These are phyloP conservation scores for Mortierella sp. DNA, from an alignment of 371 early-diverging fungal genomes.

Conservation along the genomic window DNA sequence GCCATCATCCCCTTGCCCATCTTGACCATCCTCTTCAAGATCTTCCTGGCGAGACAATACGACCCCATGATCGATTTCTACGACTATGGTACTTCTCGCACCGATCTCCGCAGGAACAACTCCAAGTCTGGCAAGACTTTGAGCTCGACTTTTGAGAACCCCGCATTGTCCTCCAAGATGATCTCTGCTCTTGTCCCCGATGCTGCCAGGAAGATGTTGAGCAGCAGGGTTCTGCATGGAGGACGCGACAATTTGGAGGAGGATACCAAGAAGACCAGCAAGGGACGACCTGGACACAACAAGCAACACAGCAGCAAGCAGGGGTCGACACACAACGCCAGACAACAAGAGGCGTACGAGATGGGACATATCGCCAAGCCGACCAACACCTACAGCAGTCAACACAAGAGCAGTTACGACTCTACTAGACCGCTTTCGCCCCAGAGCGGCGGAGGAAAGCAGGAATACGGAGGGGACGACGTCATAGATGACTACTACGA, in stretches of 20 bases:
- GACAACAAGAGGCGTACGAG: conserved; percentile 25
- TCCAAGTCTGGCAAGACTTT: conserved; percentile 21
- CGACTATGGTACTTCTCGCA: conserved; percentile 48
- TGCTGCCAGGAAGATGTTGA: conserved; percentile 48
- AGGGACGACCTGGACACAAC: conserved; percentile 9
- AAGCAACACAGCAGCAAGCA: conserved; percentile 7
- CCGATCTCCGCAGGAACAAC: conserved; percentile 31
- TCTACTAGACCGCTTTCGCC: conserved; percentile 20
- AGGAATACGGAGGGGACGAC: conserved; percentile 26
- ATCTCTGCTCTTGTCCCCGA: conserved; percentile 51
- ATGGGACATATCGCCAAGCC: conserved; percentile 35
- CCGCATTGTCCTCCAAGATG: conserved; percentile 32
- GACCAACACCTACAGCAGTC: conserved; percentile 1
- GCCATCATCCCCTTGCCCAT: conserved; percentile 73
- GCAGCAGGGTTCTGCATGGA: conserved; percentile 40
- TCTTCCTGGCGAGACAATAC: conserved; percentile 62
- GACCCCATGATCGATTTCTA: conserved; percentile 69
- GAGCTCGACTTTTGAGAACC: conserved; percentile 50
- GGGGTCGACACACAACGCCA: neutral
- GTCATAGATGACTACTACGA: conserved; percentile 32
- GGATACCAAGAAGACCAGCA: conserved; percentile 13
- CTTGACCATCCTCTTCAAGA: conserved; percentile 70
- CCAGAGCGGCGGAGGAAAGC: conserved; percentile 3
- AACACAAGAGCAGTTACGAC: conserved; percentile 12
- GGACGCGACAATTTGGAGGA: conserved; percentile 11